Conservation (phyloP, 768 basidiomycete species). For the Russula olivacea region DNA sequence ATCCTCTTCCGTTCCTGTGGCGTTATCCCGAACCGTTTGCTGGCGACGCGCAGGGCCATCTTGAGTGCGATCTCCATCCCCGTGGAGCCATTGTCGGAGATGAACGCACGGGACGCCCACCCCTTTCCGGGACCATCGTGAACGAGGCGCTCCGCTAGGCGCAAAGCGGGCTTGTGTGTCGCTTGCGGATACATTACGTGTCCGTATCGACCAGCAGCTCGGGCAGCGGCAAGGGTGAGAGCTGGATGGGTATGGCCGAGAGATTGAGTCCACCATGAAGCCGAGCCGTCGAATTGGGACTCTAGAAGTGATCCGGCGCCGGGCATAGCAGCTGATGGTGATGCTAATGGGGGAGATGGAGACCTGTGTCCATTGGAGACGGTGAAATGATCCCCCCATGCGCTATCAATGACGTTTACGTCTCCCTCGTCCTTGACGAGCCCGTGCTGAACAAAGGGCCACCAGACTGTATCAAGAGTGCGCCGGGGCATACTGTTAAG, state of each 20-base stretch:
- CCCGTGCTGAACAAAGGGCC: slow-evolving; percentile 95
- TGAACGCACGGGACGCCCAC: slow-evolving; percentile 90
- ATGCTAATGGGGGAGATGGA: neutral
- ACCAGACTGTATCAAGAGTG: slow-evolving; percentile 81
- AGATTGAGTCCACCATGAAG: slow-evolving; percentile 98
- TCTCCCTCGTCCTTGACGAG: slow-evolving; percentile 59
- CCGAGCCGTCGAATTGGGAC: slow-evolving; percentile 82
- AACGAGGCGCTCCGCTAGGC: slow-evolving; percentile 75
- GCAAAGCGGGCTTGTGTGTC: slow-evolving; percentile 77
- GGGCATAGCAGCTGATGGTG: slow-evolving; percentile 23
- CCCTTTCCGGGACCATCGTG: slow-evolving; percentile 72
- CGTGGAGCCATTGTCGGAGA: slow-evolving; percentile 92
- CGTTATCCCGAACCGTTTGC: slow-evolving; percentile 37
- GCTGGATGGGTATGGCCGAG: slow-evolving; percentile 76
- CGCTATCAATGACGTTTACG: slow-evolving; percentile 89
- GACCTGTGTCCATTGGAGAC: slow-evolving; percentile 42
- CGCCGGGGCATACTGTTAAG: slow-evolving; percentile 75
- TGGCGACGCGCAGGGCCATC: slow-evolving; percentile 82
- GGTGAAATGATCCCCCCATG: slow-evolving; percentile 80
- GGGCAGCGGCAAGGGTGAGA: slow-evolving; percentile 80
- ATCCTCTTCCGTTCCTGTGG: slow-evolving; percentile 43
- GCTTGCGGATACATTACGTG: slow-evolving; percentile 96
- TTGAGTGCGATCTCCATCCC: slow-evolving; percentile 97
- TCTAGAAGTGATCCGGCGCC: slow-evolving; percentile 38
- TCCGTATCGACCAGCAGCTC: slow-evolving; percentile 88